Conservation (phyloP, 164 flowering plant genomes). For the Amborella trichopoda region DNA sequence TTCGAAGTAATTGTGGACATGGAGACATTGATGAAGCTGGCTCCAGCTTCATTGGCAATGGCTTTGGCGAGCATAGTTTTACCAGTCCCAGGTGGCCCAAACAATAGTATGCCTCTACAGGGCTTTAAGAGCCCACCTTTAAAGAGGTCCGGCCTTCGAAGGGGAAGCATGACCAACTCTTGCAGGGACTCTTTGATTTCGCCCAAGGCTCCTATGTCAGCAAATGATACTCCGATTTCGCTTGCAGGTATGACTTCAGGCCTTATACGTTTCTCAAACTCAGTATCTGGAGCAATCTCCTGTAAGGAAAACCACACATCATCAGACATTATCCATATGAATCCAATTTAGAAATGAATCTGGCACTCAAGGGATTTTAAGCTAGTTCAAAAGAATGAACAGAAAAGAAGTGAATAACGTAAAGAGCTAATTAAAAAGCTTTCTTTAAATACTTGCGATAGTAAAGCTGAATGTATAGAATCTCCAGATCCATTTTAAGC, state of each 20-base stretch:
- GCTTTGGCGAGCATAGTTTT: constrained; percentile 98
- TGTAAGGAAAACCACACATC: no score
- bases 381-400: no score
- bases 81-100: constrained; percentile 98
- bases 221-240: constrained; percentile 77
- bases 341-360: no score
- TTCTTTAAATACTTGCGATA: no score
- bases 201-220: constrained; percentile 81
- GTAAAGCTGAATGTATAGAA: no score
- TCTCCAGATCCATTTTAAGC: no score
- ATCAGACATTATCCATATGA: no score
- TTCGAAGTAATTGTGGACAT: constrained; percentile 97
- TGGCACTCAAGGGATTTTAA: no score
- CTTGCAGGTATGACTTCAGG: constrained; percentile 89
- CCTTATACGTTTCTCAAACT: constrained; percentile 90
- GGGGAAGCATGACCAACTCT: constrained; percentile 94
- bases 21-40: constrained; percentile 94
- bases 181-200: constrained; percentile 94
- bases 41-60: constrained; percentile 92
- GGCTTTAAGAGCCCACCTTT: constrained; percentile 89
- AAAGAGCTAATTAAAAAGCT: no score
- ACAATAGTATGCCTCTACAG: constrained; percentile 82
- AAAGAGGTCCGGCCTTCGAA: constrained; percentile 89
- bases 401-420: no score
- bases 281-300: constrained; percentile 82